Evolutionary conservation across 2,329 filamentous ascomycete species (phyloP), one percentile per base, ranked within the genome.

Genomic region (Sphaceloma murrayae): DNA sequence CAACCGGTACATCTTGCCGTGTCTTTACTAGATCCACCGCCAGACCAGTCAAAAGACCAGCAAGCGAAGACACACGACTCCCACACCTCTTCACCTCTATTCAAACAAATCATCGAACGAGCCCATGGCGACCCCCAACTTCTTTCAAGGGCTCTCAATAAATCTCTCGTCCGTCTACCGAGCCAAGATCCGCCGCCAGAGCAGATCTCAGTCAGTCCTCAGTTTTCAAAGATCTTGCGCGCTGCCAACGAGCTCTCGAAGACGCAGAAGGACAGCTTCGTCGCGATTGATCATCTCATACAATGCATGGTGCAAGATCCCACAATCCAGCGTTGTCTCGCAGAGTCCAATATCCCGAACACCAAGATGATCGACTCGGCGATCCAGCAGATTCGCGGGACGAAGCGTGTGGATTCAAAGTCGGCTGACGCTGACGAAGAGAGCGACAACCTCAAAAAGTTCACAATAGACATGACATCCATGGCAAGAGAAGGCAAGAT

Each of bases 401-500:
- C 87, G 31, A 86, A 80, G 67, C 76, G 89, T 51, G 88, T 98
- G 31, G 91, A 98, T 65, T 94, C 86, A 48, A 94, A 94, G 70
- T 94, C 85, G 3, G 91, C 91, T 45, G 91, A 98, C 65, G 80
- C 82, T 0, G 91, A 96, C 64, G 74, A 83, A 57, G 89, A 95
- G 57, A 85, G 88, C 57, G 91, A 98, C 66, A 95, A 94, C 60
- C 71, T 98, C 49, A 85, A 88, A 69, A 98, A 96, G 59, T 98
- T 95, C 66, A 96, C 91, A 46, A 91, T 96, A 57, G 91, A 98
- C 65, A 94, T 98, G 87, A 98, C 91, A 8, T 75, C 85, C 39
- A 81, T 95, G 80, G 91, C 91, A 48, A 76, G 88, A 61, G 91
- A 98, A 68, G 93, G 93, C 61, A 96, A 96, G 67, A 88, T 96